Evolutionary conservation across 2,329 filamentous ascomycete species (phyloP).

Genomic region (Thyridium curvatum): DNA sequence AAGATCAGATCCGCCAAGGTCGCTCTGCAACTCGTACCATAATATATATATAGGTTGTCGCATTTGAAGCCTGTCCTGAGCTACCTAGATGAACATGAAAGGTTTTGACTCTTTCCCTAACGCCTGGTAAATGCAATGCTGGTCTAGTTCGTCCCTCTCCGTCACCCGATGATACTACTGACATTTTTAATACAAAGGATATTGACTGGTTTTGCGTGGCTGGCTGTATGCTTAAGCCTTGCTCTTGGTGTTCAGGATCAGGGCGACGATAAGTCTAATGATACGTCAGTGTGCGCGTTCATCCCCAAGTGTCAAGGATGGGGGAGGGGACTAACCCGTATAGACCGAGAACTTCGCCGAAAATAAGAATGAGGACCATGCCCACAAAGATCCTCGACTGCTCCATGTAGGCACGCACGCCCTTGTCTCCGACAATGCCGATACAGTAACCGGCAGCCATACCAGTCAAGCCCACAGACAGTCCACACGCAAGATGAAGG

Average conservation of each 20-base stretch:
- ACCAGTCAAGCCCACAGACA: conserved; percentile 88
- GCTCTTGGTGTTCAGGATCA: conserved; percentile 87
- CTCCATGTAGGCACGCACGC: conserved; percentile 91
- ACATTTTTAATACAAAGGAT: not conserved
- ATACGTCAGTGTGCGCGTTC: conserved; percentile 10
- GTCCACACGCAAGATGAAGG: conserved; percentile 85
- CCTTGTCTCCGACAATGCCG: conserved; percentile 89
- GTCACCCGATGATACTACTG: no score
- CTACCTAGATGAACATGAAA: no score
- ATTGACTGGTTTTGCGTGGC: conserved; percentile 6
- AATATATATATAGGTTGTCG: no score
- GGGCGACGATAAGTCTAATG: conserved; percentile 76
- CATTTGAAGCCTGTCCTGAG: no score
- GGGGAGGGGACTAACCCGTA: conserved; percentile 65
- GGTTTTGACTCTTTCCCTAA: no score
- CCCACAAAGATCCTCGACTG: conserved; percentile 95
- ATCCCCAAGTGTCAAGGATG: not conserved
- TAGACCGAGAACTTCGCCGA: conserved; percentile 92
- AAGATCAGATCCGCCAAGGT: no score
- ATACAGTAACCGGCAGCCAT: conserved; percentile 95
- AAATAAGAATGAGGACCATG: conserved; percentile 98
- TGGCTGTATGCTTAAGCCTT: conserved; percentile 39
- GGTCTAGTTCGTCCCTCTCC: no score
- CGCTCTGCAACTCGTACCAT: no score
- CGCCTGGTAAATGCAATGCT: no score